These are phyloP conservation scores for Barnettozyma botsteinii DNA, from an alignment of 805 yeast species.

Conservation along the genomic window DNA sequence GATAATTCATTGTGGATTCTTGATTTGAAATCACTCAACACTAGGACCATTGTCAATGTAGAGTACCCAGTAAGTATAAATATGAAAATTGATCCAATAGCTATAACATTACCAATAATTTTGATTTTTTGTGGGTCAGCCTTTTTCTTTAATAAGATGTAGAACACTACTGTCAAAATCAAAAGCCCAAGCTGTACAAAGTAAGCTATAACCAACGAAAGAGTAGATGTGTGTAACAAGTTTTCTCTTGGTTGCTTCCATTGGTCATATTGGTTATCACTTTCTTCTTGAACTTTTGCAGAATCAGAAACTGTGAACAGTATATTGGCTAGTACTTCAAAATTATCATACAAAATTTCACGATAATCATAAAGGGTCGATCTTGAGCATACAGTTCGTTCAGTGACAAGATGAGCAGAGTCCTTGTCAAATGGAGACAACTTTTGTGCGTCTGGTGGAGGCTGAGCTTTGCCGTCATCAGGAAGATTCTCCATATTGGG, in stretches of 20 bases:
- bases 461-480: no score
- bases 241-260: slow-evolving; percentile 20
- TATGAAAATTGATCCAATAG: slow-evolving; percentile 32
- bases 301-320: not conserved
- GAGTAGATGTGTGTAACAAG: not conserved
- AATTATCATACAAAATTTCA: slow-evolving; percentile 12
- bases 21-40: slow-evolving; percentile 18
- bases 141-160: slow-evolving; percentile 21
- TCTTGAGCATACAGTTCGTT: not conserved
- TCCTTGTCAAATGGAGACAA: slow-evolving; percentile 3
- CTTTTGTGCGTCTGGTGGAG: not conserved
- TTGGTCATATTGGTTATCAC: not conserved
- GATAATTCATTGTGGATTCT: slow-evolving; percentile 29
- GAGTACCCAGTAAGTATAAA: slow-evolving; percentile 30
- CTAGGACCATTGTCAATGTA: slow-evolving; percentile 26
- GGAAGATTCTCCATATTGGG: no score
- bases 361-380: slow-evolving; percentile 7
- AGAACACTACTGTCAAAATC: not conserved
- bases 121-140: slow-evolving; percentile 3
- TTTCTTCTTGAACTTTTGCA: not conserved
- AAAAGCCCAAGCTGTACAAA: not conserved
- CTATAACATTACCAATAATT: slow-evolving; percentile 32
- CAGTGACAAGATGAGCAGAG: not conserved
- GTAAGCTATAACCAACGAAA: not conserved
- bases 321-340: slow-evolving; percentile 1